Conservation (phyloP, 164 flowering plant species). For the Chimonanthus salicifolius region DNA sequence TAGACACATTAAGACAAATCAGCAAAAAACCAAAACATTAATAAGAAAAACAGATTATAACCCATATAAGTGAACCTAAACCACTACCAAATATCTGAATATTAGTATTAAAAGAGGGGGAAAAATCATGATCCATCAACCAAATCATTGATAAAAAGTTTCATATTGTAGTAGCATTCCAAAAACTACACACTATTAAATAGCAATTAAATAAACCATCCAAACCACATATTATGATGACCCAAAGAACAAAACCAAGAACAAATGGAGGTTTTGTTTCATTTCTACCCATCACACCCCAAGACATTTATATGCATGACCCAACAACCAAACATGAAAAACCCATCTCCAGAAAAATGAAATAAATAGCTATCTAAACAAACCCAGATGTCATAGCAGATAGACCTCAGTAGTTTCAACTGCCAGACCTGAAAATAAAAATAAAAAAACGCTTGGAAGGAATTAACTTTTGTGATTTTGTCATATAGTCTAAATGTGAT, state of each 20-base stretch:
- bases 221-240: not conserved
- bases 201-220: not conserved
- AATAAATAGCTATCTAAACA: not conserved
- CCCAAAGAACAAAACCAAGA: not conserved
- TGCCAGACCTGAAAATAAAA: not conserved
- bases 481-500: no score
- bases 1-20: no score
- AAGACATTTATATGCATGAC: not conserved
- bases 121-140: not conserved
- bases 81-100: no score
- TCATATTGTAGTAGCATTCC: not conserved
- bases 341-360: not conserved
- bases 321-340: not conserved
- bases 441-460: not conserved
- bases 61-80: no score
- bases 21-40: no score
- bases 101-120: no score
- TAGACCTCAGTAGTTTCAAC: no score
- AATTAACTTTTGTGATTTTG: not conserved
- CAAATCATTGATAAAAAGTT: not conserved
- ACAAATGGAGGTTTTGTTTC: conserved; percentile 1
- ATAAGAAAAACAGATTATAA: no score
- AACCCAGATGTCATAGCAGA: not conserved
- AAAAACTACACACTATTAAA: no score
- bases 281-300: not conserved